These are phyloP conservation scores for Mucor sp. DNA, from an alignment of 371 early-diverging fungal species.

Conservation along the genomic window DNA sequence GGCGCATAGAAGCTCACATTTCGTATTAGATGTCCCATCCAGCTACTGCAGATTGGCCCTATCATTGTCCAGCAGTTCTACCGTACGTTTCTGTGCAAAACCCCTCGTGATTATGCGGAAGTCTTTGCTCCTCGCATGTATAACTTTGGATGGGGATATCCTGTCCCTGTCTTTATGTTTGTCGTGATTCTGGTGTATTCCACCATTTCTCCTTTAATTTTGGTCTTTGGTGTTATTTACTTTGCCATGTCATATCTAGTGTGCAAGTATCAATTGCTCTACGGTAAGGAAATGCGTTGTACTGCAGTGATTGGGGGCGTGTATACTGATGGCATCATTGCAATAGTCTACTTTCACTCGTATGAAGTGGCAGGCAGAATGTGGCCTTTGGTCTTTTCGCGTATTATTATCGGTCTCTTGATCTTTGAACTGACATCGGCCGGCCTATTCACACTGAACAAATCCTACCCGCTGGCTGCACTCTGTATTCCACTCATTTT, in stretches of 20 bases:
- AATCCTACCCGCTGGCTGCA: constrained; percentile 49
- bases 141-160: constrained; percentile 72
- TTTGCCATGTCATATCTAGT: constrained; percentile 74
- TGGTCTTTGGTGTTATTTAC: constrained; percentile 77
- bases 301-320: neutral
- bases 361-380: constrained; percentile 82
- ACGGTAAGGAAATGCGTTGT: constrained; percentile 42
- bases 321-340: neutral
- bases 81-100: constrained; percentile 56
- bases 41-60: constrained; percentile 64
- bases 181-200: constrained; percentile 78
- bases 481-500: constrained; percentile 53
- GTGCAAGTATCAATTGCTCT: constrained; percentile 73
- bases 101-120: constrained; percentile 72
- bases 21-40: constrained; percentile 53
- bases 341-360: constrained; percentile 69
- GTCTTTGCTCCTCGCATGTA: constrained; percentile 64
- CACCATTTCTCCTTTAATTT: constrained; percentile 79
- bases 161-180: constrained; percentile 74
- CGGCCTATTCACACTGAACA: constrained; percentile 70
- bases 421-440: constrained; percentile 81
- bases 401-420: constrained; percentile 71
- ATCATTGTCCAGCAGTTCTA: constrained; percentile 56
- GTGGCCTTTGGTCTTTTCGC: constrained; percentile 73
- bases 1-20: neutral